Evolutionary conservation across 169 alveolate species (phyloP).

Genomic region (Plasmodium gonderi): DNA sequence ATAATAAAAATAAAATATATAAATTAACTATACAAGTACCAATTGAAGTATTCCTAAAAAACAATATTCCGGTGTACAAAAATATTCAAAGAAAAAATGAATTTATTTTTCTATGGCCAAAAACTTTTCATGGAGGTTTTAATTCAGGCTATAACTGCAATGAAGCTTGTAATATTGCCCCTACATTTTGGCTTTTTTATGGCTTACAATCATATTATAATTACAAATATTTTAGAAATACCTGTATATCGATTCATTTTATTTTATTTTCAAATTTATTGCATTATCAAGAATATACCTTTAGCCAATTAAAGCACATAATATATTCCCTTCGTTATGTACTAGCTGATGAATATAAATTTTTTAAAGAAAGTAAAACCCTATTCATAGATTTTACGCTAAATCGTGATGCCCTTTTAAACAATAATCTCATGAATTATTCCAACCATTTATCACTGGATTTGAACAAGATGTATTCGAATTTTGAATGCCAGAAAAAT

Average conservation of each 20-base stretch:
- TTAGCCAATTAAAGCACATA: conserved; percentile 50
- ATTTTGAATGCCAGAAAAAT: conserved; percentile 39
- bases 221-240: conserved; percentile 82
- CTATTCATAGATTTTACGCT: conserved; percentile 25
- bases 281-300: conserved; percentile 59
- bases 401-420: conserved; percentile 51
- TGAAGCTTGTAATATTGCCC: conserved; percentile 96
- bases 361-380: conserved; percentile 39
- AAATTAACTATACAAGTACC: conserved; percentile 89
- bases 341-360: conserved; percentile 49
- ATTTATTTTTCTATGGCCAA: conserved; percentile 91
- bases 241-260: conserved; percentile 84
- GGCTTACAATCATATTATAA: conserved; percentile 82
- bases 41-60: conserved; percentile 87
- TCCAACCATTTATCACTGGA: conserved; percentile 19
- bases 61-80: conserved; percentile 88
- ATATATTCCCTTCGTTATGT: conserved; percentile 32
- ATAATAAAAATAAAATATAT: conserved; percentile 84
- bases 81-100: conserved; percentile 91
- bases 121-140: conserved; percentile 95
- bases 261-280: conserved; percentile 75
- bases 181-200: conserved; percentile 89
- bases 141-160: conserved; percentile 95
- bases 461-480: conserved; percentile 14
- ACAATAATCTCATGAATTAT: conserved; percentile 31